Conservation (phyloP, 768 basidiomycete genomes). For the Sporobolomyces roseus region DNA sequence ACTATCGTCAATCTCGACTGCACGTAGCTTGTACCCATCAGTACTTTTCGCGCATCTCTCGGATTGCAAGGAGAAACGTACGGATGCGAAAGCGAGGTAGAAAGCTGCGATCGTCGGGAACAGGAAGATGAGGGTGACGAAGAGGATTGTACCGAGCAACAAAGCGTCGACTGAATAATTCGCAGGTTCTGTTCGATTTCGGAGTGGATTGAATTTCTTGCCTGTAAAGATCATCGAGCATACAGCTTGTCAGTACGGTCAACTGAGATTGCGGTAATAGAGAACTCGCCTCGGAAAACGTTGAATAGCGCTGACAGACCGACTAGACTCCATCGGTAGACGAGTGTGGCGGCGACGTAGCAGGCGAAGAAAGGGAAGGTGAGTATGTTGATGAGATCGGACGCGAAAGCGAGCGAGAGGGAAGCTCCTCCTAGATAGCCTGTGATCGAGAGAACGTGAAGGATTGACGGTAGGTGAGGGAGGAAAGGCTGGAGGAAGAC, state of each 20-base stretch:
- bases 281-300: constrained; percentile 71
- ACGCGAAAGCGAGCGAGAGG: constrained; percentile 61
- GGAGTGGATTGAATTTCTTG: constrained; percentile 79
- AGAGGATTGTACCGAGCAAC: constrained; percentile 85
- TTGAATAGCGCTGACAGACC: constrained; percentile 72
- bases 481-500: too few relatives aligned
- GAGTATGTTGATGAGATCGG: constrained; percentile 64
- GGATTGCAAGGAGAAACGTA: constrained; percentile 51
- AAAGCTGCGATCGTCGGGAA: constrained; percentile 83
- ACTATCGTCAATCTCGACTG: constrained; percentile 61
- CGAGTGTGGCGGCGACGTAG: constrained; percentile 60
- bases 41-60: too few relatives aligned
- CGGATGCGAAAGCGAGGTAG: constrained; percentile 69
- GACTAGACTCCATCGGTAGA: constrained; percentile 62
- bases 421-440: constrained; percentile 54
- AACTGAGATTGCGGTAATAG: not conserved
- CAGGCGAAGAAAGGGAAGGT: constrained; percentile 70
- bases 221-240: too few relatives aligned
- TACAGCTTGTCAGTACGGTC: constrained; percentile 7
- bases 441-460: constrained; percentile 48
- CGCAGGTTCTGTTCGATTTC: constrained; percentile 83
- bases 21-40: too few relatives aligned
- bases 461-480: constrained; percentile 45
- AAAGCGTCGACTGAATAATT: constrained; percentile 90
- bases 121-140: constrained; percentile 74